Percentiles rank a stretch among this genome's conserved stretches.
These are phyloP conservation scores for Lachancea sp. DNA, from an alignment of 805 yeast genomes.

Conservation along the genomic window DNA sequence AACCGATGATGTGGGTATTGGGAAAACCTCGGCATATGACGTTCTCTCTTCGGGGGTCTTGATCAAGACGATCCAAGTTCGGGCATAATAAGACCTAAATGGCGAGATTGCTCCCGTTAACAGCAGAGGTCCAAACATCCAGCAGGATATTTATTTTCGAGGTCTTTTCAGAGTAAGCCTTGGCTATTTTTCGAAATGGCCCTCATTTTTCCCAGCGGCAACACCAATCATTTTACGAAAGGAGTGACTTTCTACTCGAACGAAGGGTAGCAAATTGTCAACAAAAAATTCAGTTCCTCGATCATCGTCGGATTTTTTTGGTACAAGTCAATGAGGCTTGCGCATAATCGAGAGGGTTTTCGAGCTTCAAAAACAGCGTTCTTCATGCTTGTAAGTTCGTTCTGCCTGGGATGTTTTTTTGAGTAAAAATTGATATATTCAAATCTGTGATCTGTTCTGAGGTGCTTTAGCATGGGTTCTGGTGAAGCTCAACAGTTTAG, in stretches of 20 bases:
- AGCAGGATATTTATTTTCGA: conserved; percentile 6
- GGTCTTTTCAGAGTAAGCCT: conserved; percentile 3
- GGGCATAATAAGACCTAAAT: no score
- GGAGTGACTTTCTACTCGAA: conserved; percentile 2
- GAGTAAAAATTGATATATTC: conserved; percentile 4
- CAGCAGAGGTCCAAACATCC: conserved; percentile 5
- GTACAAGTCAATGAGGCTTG: not conserved
- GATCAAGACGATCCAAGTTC: no score
- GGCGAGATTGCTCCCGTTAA: conserved; percentile 1
- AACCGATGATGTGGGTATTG: not conserved
- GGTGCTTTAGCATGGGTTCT: conserved; percentile 2
- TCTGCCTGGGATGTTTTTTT: not conserved
- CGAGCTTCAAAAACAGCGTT: not conserved
- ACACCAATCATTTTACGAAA: not conserved
- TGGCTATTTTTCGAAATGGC: not conserved
- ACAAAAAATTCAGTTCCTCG: conserved; percentile 1
- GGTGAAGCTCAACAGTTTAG: not conserved
- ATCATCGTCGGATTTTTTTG: not conserved
- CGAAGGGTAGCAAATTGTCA: conserved; percentile 2
- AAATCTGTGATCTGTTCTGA: conserved; percentile 2
- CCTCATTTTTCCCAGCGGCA: not conserved
- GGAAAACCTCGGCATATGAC: no score
- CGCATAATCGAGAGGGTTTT: conserved; percentile 4
- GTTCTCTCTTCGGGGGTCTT: no score
- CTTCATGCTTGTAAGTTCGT: not conserved